Conservation (phyloP, 2,329 filamentous ascomycete species). For the Ophiognomonia clavigignenti-juglandacearum region DNA sequence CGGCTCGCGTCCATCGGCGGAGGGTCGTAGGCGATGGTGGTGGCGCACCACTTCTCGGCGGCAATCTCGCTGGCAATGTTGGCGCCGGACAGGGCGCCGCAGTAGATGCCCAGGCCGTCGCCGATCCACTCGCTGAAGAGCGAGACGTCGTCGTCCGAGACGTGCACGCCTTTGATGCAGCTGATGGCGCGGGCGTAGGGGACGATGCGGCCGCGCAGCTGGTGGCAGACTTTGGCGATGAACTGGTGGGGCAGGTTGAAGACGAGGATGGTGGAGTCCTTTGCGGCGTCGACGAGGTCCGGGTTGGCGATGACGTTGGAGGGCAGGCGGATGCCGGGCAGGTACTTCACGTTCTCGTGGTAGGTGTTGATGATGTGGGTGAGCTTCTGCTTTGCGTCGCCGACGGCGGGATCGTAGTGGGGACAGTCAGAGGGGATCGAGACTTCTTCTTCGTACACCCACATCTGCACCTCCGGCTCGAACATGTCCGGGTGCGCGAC, state of each 20-base stretch:
- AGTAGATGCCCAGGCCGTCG: conserved; percentile 88
- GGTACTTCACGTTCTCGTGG: conserved; percentile 98
- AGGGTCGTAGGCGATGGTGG: conserved; percentile 93
- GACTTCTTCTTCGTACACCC: conserved; percentile 95
- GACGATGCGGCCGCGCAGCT: conserved; percentile 81
- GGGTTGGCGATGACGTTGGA: conserved; percentile 81
- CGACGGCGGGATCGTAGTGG: conserved; percentile 62
- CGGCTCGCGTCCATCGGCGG: conserved; percentile 77
- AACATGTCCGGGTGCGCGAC: conserved; percentile 73
- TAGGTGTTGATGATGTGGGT: conserved; percentile 84
- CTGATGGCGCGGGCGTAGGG: conserved; percentile 91
- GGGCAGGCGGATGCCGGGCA: conserved; percentile 81
- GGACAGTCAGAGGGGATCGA: conserved; percentile 66
- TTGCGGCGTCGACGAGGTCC: conserved; percentile 72
- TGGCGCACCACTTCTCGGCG: conserved; percentile 93
- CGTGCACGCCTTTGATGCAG: conserved; percentile 97
- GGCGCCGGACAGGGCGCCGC: conserved; percentile 88
- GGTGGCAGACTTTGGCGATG: conserved; percentile 78
- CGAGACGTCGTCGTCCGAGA: conserved; percentile 77
- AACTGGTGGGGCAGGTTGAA: conserved; percentile 98
- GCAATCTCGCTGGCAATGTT: conserved; percentile 97
- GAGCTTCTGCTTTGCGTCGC: conserved; percentile 74
- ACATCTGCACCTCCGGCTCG: conserved; percentile 91
- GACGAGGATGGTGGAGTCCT: conserved; percentile 80
- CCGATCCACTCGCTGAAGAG: conserved; percentile 96